Conservation (phyloP, 2,329 filamentous ascomycete species). For the Aspergillus tamarii region DNA sequence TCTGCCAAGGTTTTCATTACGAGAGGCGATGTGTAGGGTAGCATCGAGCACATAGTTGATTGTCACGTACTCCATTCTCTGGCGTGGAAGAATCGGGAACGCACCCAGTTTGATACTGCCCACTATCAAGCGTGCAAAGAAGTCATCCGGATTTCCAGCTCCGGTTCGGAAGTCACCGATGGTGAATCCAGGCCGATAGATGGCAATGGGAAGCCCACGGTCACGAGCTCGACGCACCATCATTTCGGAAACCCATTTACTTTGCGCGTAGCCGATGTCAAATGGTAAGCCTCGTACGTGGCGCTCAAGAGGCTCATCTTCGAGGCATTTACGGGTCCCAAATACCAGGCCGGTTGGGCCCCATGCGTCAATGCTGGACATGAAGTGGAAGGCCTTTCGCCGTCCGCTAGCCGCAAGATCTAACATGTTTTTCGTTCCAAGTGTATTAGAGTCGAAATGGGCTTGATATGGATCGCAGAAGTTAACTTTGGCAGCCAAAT, state of each 20-base stretch:
- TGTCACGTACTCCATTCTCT: slow-evolving; percentile 21
- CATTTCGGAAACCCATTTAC: slow-evolving; percentile 73
- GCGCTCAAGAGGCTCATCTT: slow-evolving; percentile 18
- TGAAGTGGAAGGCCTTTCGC: slow-evolving; percentile 21
- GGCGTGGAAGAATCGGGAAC: slow-evolving; percentile 15
- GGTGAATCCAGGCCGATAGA: slow-evolving; percentile 79
- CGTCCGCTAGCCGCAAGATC: slow-evolving; percentile 60
- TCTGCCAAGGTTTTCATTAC: slow-evolving; percentile 12
- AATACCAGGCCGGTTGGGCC: slow-evolving; percentile 14
- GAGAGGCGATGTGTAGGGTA: slow-evolving; percentile 17
- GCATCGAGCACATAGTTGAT: slow-evolving; percentile 17
- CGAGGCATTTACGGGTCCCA: slow-evolving; percentile 3
- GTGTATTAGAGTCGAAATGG: slow-evolving; percentile 70
- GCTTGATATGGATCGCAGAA: slow-evolving; percentile 74
- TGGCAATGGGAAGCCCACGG: slow-evolving; percentile 69
- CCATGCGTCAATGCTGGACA: slow-evolving; percentile 22
- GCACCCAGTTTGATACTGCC: slow-evolving; percentile 72
- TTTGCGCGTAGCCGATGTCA: slow-evolving; percentile 80
- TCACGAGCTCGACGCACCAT: slow-evolving; percentile 72
- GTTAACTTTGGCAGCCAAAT: slow-evolving; percentile 74
- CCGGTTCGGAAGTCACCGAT: slow-evolving; percentile 69
- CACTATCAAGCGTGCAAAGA: slow-evolving; percentile 77
- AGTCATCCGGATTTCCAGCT: slow-evolving; percentile 71
- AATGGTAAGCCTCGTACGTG: slow-evolving; percentile 40
- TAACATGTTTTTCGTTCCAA: slow-evolving; percentile 71